phyloP scores from a whole-genome alignment of 345 rosid species.

The Psidium friedrichsthalianum region DNA sequence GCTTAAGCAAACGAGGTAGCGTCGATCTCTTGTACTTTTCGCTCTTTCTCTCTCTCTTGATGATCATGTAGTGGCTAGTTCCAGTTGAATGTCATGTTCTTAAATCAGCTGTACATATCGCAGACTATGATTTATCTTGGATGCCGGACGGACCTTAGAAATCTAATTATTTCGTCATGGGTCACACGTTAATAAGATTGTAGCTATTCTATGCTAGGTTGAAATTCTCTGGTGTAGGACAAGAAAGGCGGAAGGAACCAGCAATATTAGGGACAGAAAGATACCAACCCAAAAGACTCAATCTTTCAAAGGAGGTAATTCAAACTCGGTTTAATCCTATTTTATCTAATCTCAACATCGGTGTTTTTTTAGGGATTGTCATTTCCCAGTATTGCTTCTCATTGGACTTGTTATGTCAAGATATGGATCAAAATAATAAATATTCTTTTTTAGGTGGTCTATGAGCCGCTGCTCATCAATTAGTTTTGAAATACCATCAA shows the following conservation, averaged over 20 bases:
- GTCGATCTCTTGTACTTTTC: not conserved
- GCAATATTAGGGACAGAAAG: constrained; percentile 8
- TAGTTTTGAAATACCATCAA: too few relatives aligned
- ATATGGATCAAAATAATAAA: too few relatives aligned
- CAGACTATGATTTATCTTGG: not conserved
- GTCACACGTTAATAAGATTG: not conserved
- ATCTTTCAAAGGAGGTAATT: constrained; percentile 29
- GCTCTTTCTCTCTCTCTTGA: not conserved
- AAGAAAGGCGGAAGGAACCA: constrained; percentile 6
- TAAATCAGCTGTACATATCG: not conserved
- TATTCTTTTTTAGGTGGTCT: too few relatives aligned
- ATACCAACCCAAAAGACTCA: constrained; percentile 16
- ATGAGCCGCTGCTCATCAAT: too few relatives aligned
- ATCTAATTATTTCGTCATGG: not conserved
- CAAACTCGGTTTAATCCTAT: not conserved
- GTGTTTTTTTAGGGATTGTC: too few relatives aligned
- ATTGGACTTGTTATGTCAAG: too few relatives aligned
- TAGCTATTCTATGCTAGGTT: constrained; percentile 10
- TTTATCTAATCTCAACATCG: too few relatives aligned
- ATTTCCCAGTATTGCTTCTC: too few relatives aligned
- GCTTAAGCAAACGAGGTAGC: constrained; percentile 23
- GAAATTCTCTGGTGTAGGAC: constrained; percentile 13
- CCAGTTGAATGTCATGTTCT: not conserved
- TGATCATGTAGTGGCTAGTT: not conserved
- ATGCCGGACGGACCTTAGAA: not conserved